Evolutionary conservation across 441 rosid genomes (phyloP).

Genomic region (Sinapis alba): DNA sequence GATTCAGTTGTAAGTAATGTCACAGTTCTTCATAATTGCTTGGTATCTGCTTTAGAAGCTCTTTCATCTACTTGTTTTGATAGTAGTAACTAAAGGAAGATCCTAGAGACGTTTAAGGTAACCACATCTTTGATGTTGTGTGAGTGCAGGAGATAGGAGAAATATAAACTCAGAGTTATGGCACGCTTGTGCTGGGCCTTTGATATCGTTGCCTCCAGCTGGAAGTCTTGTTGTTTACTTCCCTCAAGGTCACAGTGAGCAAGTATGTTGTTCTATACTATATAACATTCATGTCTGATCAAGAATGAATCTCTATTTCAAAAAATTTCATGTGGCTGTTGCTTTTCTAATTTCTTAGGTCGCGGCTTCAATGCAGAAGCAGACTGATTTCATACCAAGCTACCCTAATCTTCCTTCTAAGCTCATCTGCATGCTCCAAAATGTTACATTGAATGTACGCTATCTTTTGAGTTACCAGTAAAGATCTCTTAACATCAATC

Average conservation of each 20-base stretch:
- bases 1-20: conserved; percentile 28
- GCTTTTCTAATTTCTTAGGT: conserved; percentile 53
- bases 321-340: background rate
- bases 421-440: conserved; percentile 90
- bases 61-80: no score
- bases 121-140: conserved; percentile 36
- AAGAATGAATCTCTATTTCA: no score
- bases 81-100: background rate
- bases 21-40: background rate
- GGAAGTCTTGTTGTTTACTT: conserved; percentile 97
- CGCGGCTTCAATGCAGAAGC: conserved; percentile 95
- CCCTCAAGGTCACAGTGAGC: conserved; percentile 99
- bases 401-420: conserved; percentile 93
- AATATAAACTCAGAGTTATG: conserved; percentile 85
- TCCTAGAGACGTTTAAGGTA: background rate
- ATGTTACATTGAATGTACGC: conserved; percentile 82
- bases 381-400: conserved; percentile 79
- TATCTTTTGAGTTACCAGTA: background rate
- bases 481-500: no score
- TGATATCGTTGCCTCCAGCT: conserved; percentile 83
- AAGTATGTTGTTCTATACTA: conserved; percentile 48
- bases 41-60: background rate
- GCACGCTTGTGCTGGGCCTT: conserved; percentile 98
- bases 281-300: background rate
- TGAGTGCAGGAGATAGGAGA: conserved; percentile 72